Percentiles rank a stretch among this genome's conserved stretches.
phyloP scores from a whole-genome alignment of 129 eudicot genomes.

The Chrysanthemum makinoi region DNA sequence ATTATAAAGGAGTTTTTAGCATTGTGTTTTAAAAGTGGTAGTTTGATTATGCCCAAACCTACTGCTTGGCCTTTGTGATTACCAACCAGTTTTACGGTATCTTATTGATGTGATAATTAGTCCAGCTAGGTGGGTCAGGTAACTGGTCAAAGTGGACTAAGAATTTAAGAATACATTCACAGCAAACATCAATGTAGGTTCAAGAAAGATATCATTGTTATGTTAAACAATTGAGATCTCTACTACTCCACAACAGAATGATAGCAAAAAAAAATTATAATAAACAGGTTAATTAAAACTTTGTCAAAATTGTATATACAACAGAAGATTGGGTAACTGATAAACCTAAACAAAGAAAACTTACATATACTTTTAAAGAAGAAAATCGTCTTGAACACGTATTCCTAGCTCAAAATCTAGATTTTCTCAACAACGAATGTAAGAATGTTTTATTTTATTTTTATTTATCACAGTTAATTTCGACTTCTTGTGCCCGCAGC shows the following conservation, averaged over 20 bases:
- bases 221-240: neutral
- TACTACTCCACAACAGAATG: neutral
- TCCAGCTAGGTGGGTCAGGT: too few relatives aligned
- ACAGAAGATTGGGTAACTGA: conserved; percentile 20
- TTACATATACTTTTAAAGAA: neutral
- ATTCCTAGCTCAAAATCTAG: conserved; percentile 38
- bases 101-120: too few relatives aligned
- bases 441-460: conserved; percentile 24
- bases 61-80: too few relatives aligned
- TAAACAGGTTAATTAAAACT: conserved; percentile 30
- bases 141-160: too few relatives aligned
- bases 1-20: too few relatives aligned
- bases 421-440: conserved; percentile 42
- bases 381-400: conserved; percentile 28
- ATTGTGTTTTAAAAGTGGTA: too few relatives aligned
- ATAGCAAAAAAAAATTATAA: neutral
- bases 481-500: conserved; percentile 41
- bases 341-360: conserved; percentile 8
- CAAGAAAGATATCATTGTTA: neutral
- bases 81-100: too few relatives aligned
- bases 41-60: too few relatives aligned
- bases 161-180: too few relatives aligned
- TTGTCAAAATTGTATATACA: conserved; percentile 38
- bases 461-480: conserved; percentile 26
- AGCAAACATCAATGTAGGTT: neutral